Conservation (phyloP, 768 basidiomycete species). For the Leccinum boreale region DNA sequence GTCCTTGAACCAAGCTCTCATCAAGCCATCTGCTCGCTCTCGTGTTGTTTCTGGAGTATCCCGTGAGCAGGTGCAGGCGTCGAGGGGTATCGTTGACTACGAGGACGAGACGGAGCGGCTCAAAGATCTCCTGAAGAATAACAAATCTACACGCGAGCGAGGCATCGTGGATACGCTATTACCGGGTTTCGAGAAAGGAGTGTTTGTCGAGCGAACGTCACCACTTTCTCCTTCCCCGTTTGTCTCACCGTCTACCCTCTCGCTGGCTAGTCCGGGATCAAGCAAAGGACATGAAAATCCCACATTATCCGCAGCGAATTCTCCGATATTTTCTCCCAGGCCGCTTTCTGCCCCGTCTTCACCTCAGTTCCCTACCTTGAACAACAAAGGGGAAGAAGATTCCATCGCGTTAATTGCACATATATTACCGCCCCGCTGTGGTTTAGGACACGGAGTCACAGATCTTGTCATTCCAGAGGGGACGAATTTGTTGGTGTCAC, state of each 20-base stretch:
- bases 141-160: slow-evolving; percentile 26
- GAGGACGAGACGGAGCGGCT: slow-evolving; percentile 78
- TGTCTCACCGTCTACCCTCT: not conserved
- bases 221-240: slow-evolving; percentile 14
- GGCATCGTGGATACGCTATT: slow-evolving; percentile 31
- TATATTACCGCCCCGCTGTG: slow-evolving; percentile 47
- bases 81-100: slow-evolving; percentile 76
- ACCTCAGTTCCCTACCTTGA: slow-evolving; percentile 11
- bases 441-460: slow-evolving; percentile 39
- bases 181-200: slow-evolving; percentile 29
- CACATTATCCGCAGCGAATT: slow-evolving; percentile 46
- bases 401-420: slow-evolving; percentile 26
- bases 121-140: slow-evolving; percentile 68
- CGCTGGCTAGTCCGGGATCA: slow-evolving; percentile 13
- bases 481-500: slow-evolving; percentile 42
- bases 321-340: slow-evolving; percentile 38
- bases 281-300: slow-evolving; percentile 30
- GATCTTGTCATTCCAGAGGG: slow-evolving; percentile 46
- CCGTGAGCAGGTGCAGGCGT: slow-evolving; percentile 67
- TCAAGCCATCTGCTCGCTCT: slow-evolving; percentile 53
- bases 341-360: slow-evolving; percentile 40
- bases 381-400: slow-evolving; percentile 17
- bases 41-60: slow-evolving; percentile 72
- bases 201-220: slow-evolving; percentile 21
- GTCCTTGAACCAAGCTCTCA: slow-evolving; percentile 40